Evolutionary conservation across 1,139 yeast species (phyloP), one percentile per base, ranked within the genome.

Genomic region (Geotrichum macrosporum): DNA sequence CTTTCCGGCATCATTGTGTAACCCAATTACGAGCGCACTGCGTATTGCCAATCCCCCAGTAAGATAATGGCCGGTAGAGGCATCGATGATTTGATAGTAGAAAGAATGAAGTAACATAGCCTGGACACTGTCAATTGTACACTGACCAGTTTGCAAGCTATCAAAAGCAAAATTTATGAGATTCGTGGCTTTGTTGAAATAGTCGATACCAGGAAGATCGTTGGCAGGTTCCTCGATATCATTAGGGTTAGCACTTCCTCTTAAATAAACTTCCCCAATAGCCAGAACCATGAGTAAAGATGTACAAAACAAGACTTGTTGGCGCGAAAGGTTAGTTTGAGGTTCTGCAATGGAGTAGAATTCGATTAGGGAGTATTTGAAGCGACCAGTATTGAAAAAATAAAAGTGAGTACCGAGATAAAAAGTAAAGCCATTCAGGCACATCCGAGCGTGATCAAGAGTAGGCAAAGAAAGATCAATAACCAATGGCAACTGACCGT

Each of bases 341-440:
- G 40, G 39, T 35, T 22, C 20, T 30, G 34, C 10, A 30, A 19
- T 37, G 35, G 36, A 46, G 40, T 55, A 56, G 13, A 54, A 47
- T n/a, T 54, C 52, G 21, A 44, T 35, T 29, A 58, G 46, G 18
- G 40, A 35, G 9, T 44, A 38, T 37, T 50, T 48, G 44, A 56
- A 55, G 19, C 55, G 55, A 0, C 94, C 94, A 60, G 84, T 89
- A 61, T 86, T 86, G 68, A 85, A 84, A 59, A 85, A 85, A 64
- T 86, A 86, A 62, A 84, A 86, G 57, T 95, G 84, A 1, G 92
- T 94, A 60, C 84, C 92, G 57, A 85, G 81, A 60, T 83, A 85
- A 46, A 81, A 80, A 50, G 84, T 76, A 56, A 85, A 85, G 0
- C 86, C 80, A 57, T 83, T 92, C 13, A 84, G 84, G 48, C 84